Conservation (phyloP, 345 rosid species). For the Populus alba region DNA sequence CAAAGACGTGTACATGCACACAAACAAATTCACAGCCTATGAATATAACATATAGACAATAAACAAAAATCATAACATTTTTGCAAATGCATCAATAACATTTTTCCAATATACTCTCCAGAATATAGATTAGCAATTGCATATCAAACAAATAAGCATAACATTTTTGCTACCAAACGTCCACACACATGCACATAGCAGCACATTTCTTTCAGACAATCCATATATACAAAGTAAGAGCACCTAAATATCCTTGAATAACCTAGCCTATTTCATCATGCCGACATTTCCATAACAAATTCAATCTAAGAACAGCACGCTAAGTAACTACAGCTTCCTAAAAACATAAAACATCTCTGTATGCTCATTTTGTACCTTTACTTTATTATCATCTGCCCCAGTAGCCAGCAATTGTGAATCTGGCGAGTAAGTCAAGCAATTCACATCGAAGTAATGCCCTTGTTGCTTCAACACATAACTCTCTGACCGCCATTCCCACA, state of each 20-base stretch:
- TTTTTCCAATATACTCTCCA: background rate
- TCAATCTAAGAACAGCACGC: background rate
- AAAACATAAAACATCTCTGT: background rate
- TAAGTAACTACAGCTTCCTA: background rate
- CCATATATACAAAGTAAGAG: background rate
- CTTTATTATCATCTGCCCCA: constrained; percentile 97
- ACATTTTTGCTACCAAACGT: background rate
- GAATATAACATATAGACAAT: background rate
- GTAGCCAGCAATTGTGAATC: constrained; percentile 94
- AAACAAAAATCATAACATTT: background rate
- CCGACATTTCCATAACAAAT: background rate
- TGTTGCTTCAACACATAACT: constrained; percentile 95
- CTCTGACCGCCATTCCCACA: constrained; percentile 98
- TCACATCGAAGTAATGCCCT: constrained; percentile 95
- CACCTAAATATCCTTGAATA: background rate
- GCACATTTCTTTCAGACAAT: background rate
- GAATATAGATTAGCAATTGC: background rate
- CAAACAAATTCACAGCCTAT: background rate
- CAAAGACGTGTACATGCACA: background rate
- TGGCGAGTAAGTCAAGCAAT: constrained; percentile 83
- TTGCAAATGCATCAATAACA: background rate
- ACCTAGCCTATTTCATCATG: background rate
- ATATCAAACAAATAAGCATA: background rate
- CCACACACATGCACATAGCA: background rate
- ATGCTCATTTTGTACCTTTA: constrained; percentile 55